These are phyloP conservation scores for Coemansia sp. DNA, from an alignment of 192 early-diverging fungal species.

Conservation along the genomic window DNA sequence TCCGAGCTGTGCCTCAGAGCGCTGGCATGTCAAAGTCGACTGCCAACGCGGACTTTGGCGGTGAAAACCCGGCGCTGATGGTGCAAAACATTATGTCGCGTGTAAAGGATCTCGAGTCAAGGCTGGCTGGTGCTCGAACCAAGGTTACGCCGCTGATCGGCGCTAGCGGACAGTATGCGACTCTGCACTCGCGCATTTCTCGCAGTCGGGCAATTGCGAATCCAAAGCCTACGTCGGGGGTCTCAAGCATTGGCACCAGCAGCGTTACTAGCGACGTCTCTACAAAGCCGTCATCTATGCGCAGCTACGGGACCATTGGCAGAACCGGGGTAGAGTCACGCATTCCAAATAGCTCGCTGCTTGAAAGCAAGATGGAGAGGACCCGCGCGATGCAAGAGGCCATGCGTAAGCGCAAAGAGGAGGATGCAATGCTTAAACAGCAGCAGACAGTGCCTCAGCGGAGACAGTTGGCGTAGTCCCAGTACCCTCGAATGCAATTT, in stretches of 20 bases:
- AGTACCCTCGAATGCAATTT: not conserved
- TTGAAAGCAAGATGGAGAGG: conserved; percentile 34
- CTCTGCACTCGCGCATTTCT: conserved; percentile 35
- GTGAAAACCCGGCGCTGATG: conserved; percentile 63
- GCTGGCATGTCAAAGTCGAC: conserved; percentile 43
- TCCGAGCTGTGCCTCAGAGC: conserved; percentile 32
- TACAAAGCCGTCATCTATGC: conserved; percentile 15
- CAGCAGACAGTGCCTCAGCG: conserved; percentile 45
- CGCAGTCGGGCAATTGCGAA: conserved; percentile 43
- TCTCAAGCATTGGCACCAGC: conserved; percentile 2
- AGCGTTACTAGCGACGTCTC: conserved; percentile 10
- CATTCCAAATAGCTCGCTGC: conserved; percentile 11
- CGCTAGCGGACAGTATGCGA: conserved; percentile 41
- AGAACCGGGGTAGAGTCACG: conserved; percentile 12
- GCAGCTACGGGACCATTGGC: conserved; percentile 11
- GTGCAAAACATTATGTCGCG: conserved; percentile 77
- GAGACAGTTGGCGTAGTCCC: conserved; percentile 12
- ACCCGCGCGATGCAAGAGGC: conserved; percentile 32
- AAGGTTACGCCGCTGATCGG: conserved; percentile 71
- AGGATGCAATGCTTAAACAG: conserved; percentile 11
- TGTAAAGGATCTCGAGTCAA: conserved; percentile 73
- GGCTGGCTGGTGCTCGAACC: conserved; percentile 70
- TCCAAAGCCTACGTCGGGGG: conserved; percentile 24
- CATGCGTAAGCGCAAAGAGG: conserved; percentile 24
- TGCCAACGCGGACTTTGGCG: conserved; percentile 24